A percentile compares a stretch with the other conserved stretches of the same genome.
These are phyloP conservation scores for Senecio squalidus DNA, from an alignment of 140 eudicot species.

Conservation along the genomic window DNA sequence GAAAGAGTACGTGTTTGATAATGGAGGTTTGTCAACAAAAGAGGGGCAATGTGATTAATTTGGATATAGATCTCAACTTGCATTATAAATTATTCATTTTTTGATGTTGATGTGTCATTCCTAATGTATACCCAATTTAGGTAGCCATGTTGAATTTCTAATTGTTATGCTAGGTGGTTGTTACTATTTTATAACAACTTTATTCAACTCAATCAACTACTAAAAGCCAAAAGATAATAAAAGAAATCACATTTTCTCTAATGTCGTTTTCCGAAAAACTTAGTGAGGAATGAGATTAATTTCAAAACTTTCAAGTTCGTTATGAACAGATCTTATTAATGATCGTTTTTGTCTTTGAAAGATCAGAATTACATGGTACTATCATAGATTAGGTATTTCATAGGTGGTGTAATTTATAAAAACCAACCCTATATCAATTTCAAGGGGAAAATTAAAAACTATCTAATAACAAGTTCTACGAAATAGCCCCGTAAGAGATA, in stretches of 20 bases:
- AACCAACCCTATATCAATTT: too few relatives aligned
- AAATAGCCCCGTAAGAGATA: too few relatives aligned
- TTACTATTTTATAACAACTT: background rate
- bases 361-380: too few relatives aligned
- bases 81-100: background rate
- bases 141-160: slow-evolving; percentile 9
- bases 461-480: too few relatives aligned
- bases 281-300: background rate
- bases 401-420: too few relatives aligned
- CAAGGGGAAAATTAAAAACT: too few relatives aligned
- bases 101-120: background rate
- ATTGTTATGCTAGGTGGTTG: background rate
- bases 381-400: too few relatives aligned
- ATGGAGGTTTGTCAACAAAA: slow-evolving; percentile 10
- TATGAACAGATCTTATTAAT: too few relatives aligned
- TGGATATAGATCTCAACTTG: background rate
- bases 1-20: slow-evolving; percentile 5
- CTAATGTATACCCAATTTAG: slow-evolving; percentile 10
- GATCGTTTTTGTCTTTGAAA: too few relatives aligned
- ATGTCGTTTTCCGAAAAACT: background rate
- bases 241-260: background rate
- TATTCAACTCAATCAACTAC: background rate
- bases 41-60: slow-evolving; percentile 7
- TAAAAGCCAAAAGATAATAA: slow-evolving; percentile 2
- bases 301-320: background rate